Percentiles rank a stretch among this genome's conserved stretches.
Conservation (phyloP, 257 asterid species). For the Nicotiana noctiflora region DNA sequence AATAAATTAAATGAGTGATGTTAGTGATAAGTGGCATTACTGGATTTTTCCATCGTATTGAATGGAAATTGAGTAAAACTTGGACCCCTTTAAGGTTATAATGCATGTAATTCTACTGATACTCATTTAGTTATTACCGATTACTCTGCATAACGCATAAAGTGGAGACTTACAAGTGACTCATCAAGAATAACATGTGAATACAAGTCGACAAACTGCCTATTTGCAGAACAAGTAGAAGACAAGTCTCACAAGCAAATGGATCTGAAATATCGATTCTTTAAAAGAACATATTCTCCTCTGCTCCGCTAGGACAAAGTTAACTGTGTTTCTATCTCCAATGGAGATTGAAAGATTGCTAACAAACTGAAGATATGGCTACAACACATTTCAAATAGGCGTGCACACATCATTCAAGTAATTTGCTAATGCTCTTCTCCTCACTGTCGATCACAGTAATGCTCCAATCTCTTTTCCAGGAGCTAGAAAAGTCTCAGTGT, state of each 20-base stretch:
- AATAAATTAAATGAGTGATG: neutral
- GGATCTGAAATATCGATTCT: neutral
- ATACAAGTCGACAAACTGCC: neutral
- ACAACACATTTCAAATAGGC: neutral
- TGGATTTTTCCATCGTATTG: neutral
- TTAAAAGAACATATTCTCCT: neutral
- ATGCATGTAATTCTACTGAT: too few relatives aligned
- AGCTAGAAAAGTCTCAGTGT: neutral
- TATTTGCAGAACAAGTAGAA: neutral
- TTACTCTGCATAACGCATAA: neutral
- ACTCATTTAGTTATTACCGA: too few relatives aligned
- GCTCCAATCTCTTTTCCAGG: neutral
- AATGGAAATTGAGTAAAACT: neutral
- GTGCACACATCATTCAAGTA: neutral
- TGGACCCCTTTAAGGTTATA: too few relatives aligned
- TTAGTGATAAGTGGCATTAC: neutral
- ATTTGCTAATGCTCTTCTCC: neutral
- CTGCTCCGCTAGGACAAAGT: neutral
- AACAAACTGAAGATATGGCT: neutral
- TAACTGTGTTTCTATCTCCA: neutral
- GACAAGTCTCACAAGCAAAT: neutral
- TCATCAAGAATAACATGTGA: too few relatives aligned
- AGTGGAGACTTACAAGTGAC: neutral
- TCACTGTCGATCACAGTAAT: neutral
- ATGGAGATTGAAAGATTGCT: neutral